Conservation (phyloP, 495 filamentous ascomycete genomes). For the Rusavskia elegans region DNA sequence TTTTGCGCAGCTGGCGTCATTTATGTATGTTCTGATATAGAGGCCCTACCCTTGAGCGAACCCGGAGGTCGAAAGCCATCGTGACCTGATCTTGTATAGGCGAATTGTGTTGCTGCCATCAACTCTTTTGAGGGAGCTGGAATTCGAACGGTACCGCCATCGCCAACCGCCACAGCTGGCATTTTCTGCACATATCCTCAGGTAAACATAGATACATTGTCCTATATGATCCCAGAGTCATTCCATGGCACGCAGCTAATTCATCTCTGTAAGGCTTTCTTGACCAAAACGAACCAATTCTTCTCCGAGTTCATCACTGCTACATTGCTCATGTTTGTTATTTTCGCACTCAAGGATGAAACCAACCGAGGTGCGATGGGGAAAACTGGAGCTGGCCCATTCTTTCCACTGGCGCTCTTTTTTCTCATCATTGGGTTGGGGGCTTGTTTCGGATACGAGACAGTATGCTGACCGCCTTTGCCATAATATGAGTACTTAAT, state of each 20-base stretch:
- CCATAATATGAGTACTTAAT: neutral
- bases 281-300: conserved; percentile 42
- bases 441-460: conserved; percentile 54
- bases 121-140: conserved; percentile 35
- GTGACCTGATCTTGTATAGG: neutral
- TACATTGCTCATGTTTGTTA: conserved; percentile 47
- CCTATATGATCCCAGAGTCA: neutral
- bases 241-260: neutral
- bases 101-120: conserved; percentile 37
- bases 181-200: conserved; percentile 53
- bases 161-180: conserved; percentile 39
- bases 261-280: conserved; percentile 24
- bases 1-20: conserved; percentile 38
- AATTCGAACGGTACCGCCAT: conserved; percentile 41
- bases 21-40: conserved; percentile 18
- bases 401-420: conserved; percentile 41
- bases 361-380: conserved; percentile 24
- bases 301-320: conserved; percentile 49
- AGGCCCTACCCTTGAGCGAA: neutral
- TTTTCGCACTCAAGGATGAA: conserved; percentile 52
- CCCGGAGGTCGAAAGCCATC: neutral
- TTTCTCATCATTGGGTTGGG: conserved; percentile 52
- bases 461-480: conserved; percentile 7
- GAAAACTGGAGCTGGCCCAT: conserved; percentile 21
- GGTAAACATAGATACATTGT: neutral